Percentiles rank a stretch among this genome's conserved stretches.
phyloP scores from a whole-genome alignment of 2,329 filamentous ascomycete genomes.

The Lomentospora prolificans region DNA sequence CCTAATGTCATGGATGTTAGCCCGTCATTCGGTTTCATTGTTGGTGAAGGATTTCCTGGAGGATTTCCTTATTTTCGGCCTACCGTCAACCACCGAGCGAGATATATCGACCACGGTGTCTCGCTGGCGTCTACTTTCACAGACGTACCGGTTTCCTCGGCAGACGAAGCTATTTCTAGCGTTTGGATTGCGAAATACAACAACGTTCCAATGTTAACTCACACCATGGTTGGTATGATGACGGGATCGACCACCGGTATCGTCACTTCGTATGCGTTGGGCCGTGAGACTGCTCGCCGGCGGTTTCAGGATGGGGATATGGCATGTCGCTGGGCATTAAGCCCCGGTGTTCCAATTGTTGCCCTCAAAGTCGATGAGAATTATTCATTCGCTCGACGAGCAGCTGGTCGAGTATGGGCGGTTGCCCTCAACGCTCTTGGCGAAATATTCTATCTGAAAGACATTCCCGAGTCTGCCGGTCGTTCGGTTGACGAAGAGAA shows the following conservation, averaged over 20 bases:
- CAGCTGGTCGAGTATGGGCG: slow-evolving; percentile 71
- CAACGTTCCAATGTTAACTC: slow-evolving; percentile 59
- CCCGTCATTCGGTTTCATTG: slow-evolving; percentile 70
- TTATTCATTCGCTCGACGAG: slow-evolving; percentile 62
- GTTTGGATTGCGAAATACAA: slow-evolving; percentile 87
- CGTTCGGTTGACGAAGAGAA: slow-evolving; percentile 42
- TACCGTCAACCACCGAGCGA: slow-evolving; percentile 63
- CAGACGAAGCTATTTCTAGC: slow-evolving; percentile 63
- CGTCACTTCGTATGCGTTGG: slow-evolving; percentile 71
- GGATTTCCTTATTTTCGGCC: slow-evolving; percentile 72
- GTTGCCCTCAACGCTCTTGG: slow-evolving; percentile 88
- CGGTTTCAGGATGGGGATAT: slow-evolving; percentile 64
- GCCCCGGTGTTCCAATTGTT: slow-evolving; percentile 87
- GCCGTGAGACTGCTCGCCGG: slow-evolving; percentile 45
- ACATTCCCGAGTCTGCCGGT: slow-evolving; percentile 50
- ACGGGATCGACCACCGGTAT: slow-evolving; percentile 76
- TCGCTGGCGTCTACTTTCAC: slow-evolving; percentile 51
- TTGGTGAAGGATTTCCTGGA: slow-evolving; percentile 78
- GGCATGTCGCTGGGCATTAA: slow-evolving; percentile 81
- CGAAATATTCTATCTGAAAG: slow-evolving; percentile 76
- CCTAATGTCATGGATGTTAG: slow-evolving; percentile 90
- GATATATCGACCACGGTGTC: slow-evolving; percentile 57
- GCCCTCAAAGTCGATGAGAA: slow-evolving; percentile 74
- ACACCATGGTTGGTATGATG: slow-evolving; percentile 72
- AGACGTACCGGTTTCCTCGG: slow-evolving; percentile 68